Evolutionary conservation across 495 filamentous ascomycete species (phyloP).

Genomic region (Mycothermus thermophilus): DNA sequence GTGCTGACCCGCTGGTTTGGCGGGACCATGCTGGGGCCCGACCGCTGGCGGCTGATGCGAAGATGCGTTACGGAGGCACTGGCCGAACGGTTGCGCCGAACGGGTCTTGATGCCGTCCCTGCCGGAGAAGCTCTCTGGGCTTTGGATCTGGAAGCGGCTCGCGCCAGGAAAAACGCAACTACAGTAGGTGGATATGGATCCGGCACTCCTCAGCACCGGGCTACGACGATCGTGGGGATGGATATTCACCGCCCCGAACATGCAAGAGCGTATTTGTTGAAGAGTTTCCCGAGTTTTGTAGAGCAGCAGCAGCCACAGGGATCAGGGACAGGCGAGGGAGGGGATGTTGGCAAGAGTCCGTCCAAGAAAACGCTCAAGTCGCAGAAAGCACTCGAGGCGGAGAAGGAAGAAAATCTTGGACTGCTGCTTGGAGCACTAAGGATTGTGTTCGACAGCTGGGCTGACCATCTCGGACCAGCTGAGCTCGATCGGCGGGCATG

Average conservation of each 20-base stretch:
- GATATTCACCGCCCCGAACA: slow-evolving; percentile 56
- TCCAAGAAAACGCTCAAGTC: slow-evolving; percentile 31
- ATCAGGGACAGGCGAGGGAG: no score
- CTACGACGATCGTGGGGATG: slow-evolving; percentile 28
- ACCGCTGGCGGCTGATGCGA: slow-evolving; percentile 50
- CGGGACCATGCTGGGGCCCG: slow-evolving; percentile 70
- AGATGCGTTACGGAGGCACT: slow-evolving; percentile 33
- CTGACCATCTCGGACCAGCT: slow-evolving; percentile 33
- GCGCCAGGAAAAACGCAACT: slow-evolving; percentile 16
- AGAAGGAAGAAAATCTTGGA: slow-evolving; percentile 53
- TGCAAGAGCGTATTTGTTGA: slow-evolving; percentile 45
- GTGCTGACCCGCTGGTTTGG: slow-evolving; percentile 93
- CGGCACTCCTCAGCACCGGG: slow-evolving; percentile 7
- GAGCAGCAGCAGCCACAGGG: not conserved
- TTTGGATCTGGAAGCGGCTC: slow-evolving; percentile 57
- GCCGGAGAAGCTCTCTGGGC: slow-evolving; percentile 56
- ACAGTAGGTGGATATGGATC: slow-evolving; percentile 12
- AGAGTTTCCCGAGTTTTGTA: slow-evolving; percentile 37
- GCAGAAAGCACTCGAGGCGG: slow-evolving; percentile 28
- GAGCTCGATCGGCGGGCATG: slow-evolving; percentile 66
- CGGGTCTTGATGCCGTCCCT: slow-evolving; percentile 25
- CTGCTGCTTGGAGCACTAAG: slow-evolving; percentile 53
- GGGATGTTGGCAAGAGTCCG: slow-evolving; percentile 1
- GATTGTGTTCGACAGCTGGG: slow-evolving; percentile 58
- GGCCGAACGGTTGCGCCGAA: slow-evolving; percentile 29